Evolutionary conservation across 2,329 filamentous ascomycete species (phyloP).

Genomic region (Aureobasidium sp.): DNA sequence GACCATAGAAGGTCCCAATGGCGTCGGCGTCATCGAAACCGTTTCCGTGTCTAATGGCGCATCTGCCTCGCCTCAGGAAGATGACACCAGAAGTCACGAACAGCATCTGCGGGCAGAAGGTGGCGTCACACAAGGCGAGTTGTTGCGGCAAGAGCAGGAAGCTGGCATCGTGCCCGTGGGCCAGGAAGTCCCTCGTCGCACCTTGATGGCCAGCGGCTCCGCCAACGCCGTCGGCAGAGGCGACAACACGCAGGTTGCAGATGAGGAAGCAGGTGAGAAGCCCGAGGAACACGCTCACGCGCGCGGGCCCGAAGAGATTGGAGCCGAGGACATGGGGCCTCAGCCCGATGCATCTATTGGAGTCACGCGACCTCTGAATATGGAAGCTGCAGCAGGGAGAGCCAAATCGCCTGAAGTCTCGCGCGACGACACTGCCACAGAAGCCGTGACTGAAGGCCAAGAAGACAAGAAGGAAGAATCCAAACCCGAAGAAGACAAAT

Average conservation of each 20-base stretch:
- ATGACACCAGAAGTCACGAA: constrained; percentile 7
- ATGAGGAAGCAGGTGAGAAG: constrained; percentile 33
- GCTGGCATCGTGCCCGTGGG: constrained; percentile 68
- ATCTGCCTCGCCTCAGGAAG: constrained; percentile 21
- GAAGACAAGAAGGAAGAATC: neutral
- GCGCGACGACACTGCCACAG: neutral
- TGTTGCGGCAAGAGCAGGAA: constrained; percentile 79
- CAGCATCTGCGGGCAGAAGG: constrained; percentile 33
- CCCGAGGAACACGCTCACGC: constrained; percentile 65
- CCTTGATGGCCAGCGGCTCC: constrained; percentile 21
- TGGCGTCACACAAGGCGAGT: constrained; percentile 73
- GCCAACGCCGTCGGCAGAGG: constrained; percentile 23
- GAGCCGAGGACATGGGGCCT: constrained; percentile 77
- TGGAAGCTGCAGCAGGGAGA: constrained; percentile 36
- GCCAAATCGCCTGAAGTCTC: neutral
- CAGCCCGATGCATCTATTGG: constrained; percentile 44
- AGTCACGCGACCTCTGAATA: constrained; percentile 27
- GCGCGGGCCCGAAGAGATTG: constrained; percentile 76
- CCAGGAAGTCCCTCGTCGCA: constrained; percentile 38
- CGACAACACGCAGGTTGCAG: constrained; percentile 27
- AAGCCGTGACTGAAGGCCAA: neutral
- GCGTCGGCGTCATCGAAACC: constrained; percentile 71
- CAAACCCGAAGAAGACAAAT: neutral
- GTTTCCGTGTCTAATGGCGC: constrained; percentile 69
- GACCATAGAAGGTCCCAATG: constrained; percentile 75